Conservation (phyloP, 345 rosid genomes). For the Eucalyptus tenuipes region DNA sequence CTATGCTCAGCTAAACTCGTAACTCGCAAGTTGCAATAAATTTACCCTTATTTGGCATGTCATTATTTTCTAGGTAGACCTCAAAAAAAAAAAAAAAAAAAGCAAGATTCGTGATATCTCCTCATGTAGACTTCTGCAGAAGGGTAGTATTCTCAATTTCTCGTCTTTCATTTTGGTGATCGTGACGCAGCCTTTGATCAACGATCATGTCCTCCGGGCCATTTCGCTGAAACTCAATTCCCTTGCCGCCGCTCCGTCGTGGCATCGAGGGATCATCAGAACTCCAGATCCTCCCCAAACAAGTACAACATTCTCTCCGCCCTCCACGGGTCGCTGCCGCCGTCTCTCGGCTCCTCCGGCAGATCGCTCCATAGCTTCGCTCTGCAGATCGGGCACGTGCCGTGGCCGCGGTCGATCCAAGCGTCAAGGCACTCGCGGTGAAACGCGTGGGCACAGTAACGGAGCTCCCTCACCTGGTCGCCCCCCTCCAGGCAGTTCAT, state of each 20-base stretch:
- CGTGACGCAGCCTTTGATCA: neutral
- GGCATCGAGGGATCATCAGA: neutral
- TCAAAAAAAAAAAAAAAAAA: neutral
- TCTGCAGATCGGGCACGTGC: neutral
- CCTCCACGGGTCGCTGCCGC: neutral
- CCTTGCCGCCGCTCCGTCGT: neutral
- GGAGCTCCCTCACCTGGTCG: neutral
- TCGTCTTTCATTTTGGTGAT: neutral
- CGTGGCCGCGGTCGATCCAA: neutral
- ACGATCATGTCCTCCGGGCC: neutral
- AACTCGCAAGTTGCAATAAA: neutral
- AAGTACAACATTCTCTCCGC: conserved; percentile 4
- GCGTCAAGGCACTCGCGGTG: neutral
- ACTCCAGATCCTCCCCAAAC: conserved; percentile 1
- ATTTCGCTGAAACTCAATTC: neutral
- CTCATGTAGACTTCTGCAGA: neutral
- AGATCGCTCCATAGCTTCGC: neutral
- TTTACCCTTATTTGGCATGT: neutral
- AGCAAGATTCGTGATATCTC: neutral
- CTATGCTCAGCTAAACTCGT: neutral
- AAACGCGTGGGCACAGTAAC: neutral
- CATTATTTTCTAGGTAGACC: neutral
- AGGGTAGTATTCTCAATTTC: neutral
- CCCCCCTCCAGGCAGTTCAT: neutral
- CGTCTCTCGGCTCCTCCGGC: neutral